These are phyloP conservation scores for Candida lessepsii DNA, from an alignment of 805 yeast species.

Conservation along the genomic window DNA sequence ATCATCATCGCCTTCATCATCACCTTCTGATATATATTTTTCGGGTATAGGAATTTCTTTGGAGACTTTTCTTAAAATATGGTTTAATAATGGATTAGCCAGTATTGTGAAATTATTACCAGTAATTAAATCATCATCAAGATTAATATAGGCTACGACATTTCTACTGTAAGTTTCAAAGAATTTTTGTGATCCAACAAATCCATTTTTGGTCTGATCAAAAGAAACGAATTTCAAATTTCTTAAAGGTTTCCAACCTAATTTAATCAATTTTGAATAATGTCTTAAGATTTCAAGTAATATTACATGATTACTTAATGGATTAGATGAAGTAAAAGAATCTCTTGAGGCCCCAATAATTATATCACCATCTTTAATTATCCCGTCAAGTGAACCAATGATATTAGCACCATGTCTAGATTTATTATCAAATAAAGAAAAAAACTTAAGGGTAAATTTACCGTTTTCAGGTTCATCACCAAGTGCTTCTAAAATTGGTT, in stretches of 20 bases:
- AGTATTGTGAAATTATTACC: slow-evolving; percentile 37
- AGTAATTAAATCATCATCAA: slow-evolving; percentile 38
- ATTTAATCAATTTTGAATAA: slow-evolving; percentile 25
- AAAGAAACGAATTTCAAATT: slow-evolving; percentile 40
- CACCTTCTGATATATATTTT: slow-evolving; percentile 10
- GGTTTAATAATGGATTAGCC: slow-evolving; percentile 36
- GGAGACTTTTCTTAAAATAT: slow-evolving; percentile 27
- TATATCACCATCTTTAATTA: slow-evolving; percentile 38
- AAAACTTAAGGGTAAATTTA: slow-evolving; percentile 17
- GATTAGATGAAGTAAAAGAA: slow-evolving; percentile 34
- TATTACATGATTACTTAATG: slow-evolving; percentile 39
- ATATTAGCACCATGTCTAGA: slow-evolving; percentile 28
- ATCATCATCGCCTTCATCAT: slow-evolving; percentile 18
- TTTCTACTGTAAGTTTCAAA: slow-evolving; percentile 19
- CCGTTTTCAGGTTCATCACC: slow-evolving; percentile 18
- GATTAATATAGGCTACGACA: slow-evolving; percentile 35
- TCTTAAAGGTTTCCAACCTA: slow-evolving; percentile 45
- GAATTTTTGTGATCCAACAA: slow-evolving; percentile 28
- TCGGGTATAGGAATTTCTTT: slow-evolving; percentile 33
- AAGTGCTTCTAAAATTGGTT: slow-evolving; percentile 27
- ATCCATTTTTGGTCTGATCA: slow-evolving; percentile 38
- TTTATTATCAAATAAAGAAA: slow-evolving; percentile 14
- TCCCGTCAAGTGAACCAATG: slow-evolving; percentile 34
- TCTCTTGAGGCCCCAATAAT: slow-evolving; percentile 43
- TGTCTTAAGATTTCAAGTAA: slow-evolving; percentile 39